phyloP scores from a whole-genome alignment of 108 stramenopile genomes.

The Skeletonema tropicum region DNA sequence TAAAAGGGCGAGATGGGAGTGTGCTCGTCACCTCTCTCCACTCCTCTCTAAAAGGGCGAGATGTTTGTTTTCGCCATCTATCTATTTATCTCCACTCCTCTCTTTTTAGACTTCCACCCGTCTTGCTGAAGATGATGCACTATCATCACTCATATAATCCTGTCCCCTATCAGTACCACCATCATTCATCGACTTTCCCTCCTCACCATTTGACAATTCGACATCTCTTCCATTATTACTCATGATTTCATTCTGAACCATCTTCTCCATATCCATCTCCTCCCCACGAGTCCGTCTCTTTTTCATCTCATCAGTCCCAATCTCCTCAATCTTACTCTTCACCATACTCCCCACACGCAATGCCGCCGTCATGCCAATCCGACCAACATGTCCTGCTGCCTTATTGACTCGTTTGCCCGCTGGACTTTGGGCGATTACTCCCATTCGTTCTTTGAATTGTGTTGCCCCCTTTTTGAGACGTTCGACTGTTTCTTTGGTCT shows the following conservation, averaged over 20 bases:
- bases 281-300: constrained; percentile 16
- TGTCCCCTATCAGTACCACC: neutral
- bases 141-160: constrained; percentile 8
- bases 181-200: neutral
- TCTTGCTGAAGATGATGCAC: neutral
- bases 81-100: neutral
- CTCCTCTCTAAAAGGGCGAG: neutral
- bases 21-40: too few species aligned
- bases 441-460: constrained; percentile 54
- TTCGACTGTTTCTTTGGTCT: constrained; percentile 79
- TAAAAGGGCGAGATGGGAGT: neutral
- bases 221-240: neutral
- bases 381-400: constrained; percentile 37
- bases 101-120: neutral
- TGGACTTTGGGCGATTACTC: constrained; percentile 63
- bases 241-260: neutral
- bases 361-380: constrained; percentile 36
- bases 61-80: neutral
- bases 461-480: constrained; percentile 68
- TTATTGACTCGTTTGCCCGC: constrained; percentile 69
- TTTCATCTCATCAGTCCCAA: constrained; percentile 20
- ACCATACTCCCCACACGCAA: constrained; percentile 39
- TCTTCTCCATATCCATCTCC: neutral
- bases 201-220: too few species aligned
- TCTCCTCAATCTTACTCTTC: constrained; percentile 40